Percentiles rank a stretch among this genome's conserved stretches.
Evolutionary conservation across 768 basidiomycete genomes (phyloP).

Genomic region (Lactarius deliciosus): DNA sequence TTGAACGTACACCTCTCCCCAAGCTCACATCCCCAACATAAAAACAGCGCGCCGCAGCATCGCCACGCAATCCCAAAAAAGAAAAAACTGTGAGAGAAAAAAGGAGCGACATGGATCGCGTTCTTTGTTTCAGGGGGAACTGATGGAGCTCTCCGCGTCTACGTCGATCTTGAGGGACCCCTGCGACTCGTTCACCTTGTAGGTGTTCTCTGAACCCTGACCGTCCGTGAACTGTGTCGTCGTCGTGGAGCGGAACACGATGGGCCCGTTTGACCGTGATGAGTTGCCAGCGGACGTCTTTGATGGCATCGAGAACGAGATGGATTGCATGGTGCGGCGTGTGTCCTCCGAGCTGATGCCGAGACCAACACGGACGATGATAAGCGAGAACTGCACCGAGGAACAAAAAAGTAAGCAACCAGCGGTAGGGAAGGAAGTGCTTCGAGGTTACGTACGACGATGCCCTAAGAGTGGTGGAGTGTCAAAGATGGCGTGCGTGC

Average conservation of each 20-base stretch:
- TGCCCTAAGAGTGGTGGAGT: conserved; percentile 14
- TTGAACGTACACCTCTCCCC: conserved; percentile 3
- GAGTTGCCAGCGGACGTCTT: background rate
- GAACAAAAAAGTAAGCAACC: conserved; percentile 5
- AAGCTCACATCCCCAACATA: background rate
- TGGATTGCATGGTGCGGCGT: conserved; percentile 9
- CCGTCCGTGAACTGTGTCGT: conserved; percentile 23
- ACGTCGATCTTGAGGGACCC: conserved; percentile 14
- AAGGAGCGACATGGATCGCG: background rate
- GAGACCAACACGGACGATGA: conserved; percentile 27
- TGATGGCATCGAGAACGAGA: conserved; percentile 28
- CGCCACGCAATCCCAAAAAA: conserved; percentile 3
- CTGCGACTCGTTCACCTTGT: conserved; percentile 8
- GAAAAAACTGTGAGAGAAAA: background rate
- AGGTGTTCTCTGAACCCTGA: background rate
- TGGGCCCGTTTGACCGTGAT: conserved; percentile 9
- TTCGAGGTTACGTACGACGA: conserved; percentile 26
- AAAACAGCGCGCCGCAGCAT: conserved; percentile 5
- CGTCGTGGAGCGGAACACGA: conserved; percentile 24
- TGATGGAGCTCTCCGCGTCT: conserved; percentile 15
- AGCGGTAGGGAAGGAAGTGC: background rate
- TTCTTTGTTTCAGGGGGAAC: background rate
- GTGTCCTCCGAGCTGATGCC: conserved; percentile 24
- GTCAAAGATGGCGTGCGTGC: background rate
- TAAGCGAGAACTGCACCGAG: conserved; percentile 27